phyloP scores from a whole-genome alignment of 2,329 filamentous ascomycete species.

The Zymoseptoria pseudotritici region DNA sequence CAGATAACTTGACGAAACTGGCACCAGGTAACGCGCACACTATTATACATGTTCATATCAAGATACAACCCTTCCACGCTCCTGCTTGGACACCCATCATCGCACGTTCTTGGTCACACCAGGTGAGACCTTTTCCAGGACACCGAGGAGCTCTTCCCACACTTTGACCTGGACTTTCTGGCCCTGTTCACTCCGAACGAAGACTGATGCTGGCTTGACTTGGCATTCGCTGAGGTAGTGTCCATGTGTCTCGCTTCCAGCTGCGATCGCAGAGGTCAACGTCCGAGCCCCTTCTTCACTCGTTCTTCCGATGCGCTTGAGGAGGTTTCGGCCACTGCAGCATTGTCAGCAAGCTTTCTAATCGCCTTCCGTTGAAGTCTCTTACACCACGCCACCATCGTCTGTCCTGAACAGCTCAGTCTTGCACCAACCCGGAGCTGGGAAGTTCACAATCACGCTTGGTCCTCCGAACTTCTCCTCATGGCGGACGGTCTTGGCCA shows the following conservation, averaged over 20 bases:
- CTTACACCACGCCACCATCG: constrained; percentile 8
- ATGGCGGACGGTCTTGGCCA: constrained; percentile 3
- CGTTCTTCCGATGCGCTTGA: constrained; percentile 24
- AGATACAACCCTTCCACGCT: too few species aligned
- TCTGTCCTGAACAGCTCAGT: constrained; percentile 32
- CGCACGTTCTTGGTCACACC: constrained; percentile 8
- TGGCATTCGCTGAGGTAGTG: constrained; percentile 33
- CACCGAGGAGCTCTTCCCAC: constrained; percentile 31
- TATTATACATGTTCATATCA: too few species aligned
- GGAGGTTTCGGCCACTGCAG: constrained; percentile 10
- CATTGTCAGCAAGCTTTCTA: not conserved
- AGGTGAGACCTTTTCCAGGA: constrained; percentile 29
- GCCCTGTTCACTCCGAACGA: constrained; percentile 30
- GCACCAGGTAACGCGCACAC: too few species aligned
- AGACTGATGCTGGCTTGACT: constrained; percentile 22
- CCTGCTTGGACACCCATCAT: not conserved
- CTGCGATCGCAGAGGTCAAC: constrained; percentile 27
- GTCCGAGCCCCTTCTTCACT: constrained; percentile 35
- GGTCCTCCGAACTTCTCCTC: constrained; percentile 5
- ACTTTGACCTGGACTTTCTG: constrained; percentile 26
- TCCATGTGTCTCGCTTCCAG: constrained; percentile 32
- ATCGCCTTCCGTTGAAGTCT: not conserved
- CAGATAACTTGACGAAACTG: too few species aligned
- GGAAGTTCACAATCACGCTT: constrained; percentile 39
- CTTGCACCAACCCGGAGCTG: constrained; percentile 46